Percentiles rank a stretch among this genome's conserved stretches.
phyloP scores from a whole-genome alignment of 768 basidiomycete genomes.

The Hemileccinum rubropunctum region DNA sequence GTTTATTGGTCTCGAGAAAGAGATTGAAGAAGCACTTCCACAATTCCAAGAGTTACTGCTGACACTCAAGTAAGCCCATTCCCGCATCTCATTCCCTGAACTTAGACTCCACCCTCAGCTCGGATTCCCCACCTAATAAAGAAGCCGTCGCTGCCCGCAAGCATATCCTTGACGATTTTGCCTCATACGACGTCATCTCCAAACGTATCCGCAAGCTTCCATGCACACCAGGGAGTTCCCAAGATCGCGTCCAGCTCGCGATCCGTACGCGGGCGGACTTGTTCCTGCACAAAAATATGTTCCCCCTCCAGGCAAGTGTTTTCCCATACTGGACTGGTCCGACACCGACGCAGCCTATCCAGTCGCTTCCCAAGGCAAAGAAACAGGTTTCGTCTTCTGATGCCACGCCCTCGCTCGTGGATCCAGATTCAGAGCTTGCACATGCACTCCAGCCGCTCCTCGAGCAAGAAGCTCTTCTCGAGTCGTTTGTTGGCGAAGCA shows the following conservation, averaged over 20 bases:
- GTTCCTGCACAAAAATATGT: conserved; percentile 90
- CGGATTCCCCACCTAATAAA: conserved; percentile 54
- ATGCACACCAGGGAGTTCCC: conserved; percentile 63
- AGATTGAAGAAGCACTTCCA: conserved; percentile 86
- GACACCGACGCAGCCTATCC: background rate
- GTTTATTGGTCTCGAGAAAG: conserved; percentile 74
- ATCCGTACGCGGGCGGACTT: conserved; percentile 71
- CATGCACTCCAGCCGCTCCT: conserved; percentile 79
- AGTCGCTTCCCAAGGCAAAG: conserved; percentile 52
- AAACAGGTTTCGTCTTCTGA: conserved; percentile 20
- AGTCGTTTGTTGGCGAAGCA: conserved; percentile 89
- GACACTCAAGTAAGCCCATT: conserved; percentile 51
- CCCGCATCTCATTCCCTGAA: conserved; percentile 10
- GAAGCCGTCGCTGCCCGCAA: conserved; percentile 75
- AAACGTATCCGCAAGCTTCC: conserved; percentile 81
- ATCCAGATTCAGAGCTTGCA: conserved; percentile 70
- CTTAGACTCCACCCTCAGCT: conserved; percentile 15
- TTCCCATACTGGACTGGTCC: background rate
- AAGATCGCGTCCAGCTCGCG: conserved; percentile 81
- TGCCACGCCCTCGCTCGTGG: conserved; percentile 35
- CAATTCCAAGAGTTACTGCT: conserved; percentile 85
- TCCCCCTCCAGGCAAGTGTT: conserved; percentile 38
- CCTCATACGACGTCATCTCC: conserved; percentile 84
- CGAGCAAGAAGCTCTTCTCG: conserved; percentile 91
- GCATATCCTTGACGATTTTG: conserved; percentile 78